These are phyloP conservation scores for Lumnitzera littorea DNA, from an alignment of 345 rosid species.

Conservation along the genomic window DNA sequence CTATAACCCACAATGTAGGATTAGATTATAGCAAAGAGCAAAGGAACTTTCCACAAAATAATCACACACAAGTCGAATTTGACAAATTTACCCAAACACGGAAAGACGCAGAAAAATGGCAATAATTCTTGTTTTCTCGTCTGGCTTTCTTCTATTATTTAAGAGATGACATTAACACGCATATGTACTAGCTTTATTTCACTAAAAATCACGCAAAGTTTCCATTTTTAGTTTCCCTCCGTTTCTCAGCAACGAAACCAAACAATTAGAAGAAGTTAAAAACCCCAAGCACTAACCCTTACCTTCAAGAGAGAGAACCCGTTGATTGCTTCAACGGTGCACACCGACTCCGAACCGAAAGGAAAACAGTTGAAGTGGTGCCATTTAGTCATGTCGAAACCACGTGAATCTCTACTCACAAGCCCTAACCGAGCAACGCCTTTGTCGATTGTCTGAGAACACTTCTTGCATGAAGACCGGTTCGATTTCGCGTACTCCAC, in stretches of 20 bases:
- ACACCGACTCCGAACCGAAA: conserved; percentile 20
- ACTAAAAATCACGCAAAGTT: not conserved
- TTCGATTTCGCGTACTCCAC: conserved; percentile 86
- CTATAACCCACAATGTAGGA: too few species aligned
- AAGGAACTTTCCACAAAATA: not conserved
- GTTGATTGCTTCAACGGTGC: conserved; percentile 34
- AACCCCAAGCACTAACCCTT: not conserved
- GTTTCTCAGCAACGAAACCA: not conserved
- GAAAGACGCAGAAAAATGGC: too few species aligned
- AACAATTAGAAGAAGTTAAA: conserved; percentile 3
- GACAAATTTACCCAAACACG: too few species aligned
- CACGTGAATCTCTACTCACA: conserved; percentile 52
- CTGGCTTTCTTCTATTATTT: too few species aligned
- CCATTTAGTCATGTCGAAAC: conserved; percentile 73
- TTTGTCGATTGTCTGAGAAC: conserved; percentile 43
- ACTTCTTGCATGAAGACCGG: conserved; percentile 70
- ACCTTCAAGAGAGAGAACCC: conserved; percentile 67
- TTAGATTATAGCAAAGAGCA: not conserved
- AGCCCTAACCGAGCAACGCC: conserved; percentile 56
- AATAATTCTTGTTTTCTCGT: too few species aligned
- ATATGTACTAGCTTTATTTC: too few species aligned
- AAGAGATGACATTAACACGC: too few species aligned
- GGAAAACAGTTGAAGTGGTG: conserved; percentile 65
- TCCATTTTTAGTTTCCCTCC: not conserved
- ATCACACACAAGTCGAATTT: too few species aligned